Evolutionary conservation across 352 stramenopile genomes (phyloP).

Genomic region (Globisporangium spinosum): DNA sequence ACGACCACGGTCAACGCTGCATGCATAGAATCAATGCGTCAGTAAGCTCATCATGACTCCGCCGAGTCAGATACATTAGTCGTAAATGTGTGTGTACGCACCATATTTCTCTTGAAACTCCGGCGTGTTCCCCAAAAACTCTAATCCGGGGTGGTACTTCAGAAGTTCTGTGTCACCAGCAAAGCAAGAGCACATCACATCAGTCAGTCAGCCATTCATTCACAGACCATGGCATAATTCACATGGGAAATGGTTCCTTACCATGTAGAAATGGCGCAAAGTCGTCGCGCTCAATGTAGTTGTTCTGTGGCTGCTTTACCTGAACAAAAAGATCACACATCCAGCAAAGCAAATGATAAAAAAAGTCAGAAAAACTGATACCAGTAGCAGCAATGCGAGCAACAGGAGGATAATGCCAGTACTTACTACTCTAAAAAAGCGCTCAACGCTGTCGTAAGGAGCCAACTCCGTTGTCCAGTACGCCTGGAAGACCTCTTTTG

Average conservation of each 20-base stretch:
- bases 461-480: conserved; percentile 96
- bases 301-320: conserved; percentile 91
- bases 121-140: conserved; percentile 96
- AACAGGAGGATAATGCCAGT: background rate
- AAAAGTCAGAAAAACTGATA: background rate
- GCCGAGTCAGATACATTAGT: background rate
- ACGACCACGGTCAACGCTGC: conserved; percentile 94
- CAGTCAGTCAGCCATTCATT: background rate
- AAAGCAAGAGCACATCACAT: background rate
- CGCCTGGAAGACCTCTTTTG: conserved; percentile 87
- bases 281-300: conserved; percentile 93
- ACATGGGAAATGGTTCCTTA: background rate
- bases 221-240: no score
- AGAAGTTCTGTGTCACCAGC: conserved; percentile 55
- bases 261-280: conserved; percentile 97
- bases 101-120: conserved; percentile 99
- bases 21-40: background rate
- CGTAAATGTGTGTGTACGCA: conserved; percentile 16
- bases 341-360: conserved; percentile 12
- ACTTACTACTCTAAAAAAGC: conserved; percentile 95
- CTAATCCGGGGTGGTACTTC: conserved; percentile 90
- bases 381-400: background rate
- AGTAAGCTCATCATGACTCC: background rate
- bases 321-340: conserved; percentile 17
- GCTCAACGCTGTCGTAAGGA: conserved; percentile 93